Conservation (phyloP, 1,284 basidiomycete species). For the Abortiporus biennis region DNA sequence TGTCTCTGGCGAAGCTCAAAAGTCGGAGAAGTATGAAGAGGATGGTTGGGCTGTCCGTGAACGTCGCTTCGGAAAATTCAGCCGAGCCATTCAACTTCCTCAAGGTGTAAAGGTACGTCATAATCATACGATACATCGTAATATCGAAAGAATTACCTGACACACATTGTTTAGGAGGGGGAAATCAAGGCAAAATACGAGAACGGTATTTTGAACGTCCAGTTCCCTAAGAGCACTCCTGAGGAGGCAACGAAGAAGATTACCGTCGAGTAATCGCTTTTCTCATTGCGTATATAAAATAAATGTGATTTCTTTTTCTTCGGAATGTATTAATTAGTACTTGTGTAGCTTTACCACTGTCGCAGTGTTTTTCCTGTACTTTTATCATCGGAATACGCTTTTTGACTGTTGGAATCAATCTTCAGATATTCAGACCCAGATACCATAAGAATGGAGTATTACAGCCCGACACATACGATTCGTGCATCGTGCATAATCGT, state of each 20-base stretch:
- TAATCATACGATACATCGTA: neutral
- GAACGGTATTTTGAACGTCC: slow-evolving; percentile 36
- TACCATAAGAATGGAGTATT: too few relatives aligned
- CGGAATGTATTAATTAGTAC: too few relatives aligned
- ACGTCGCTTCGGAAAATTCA: slow-evolving; percentile 40
- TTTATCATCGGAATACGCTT: too few relatives aligned
- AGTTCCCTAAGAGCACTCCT: slow-evolving; percentile 35
- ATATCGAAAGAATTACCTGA: slow-evolving; percentile 3
- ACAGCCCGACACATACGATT: too few relatives aligned
- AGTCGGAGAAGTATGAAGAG: slow-evolving; percentile 29
- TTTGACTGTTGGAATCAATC: too few relatives aligned
- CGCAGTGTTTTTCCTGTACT: too few relatives aligned
- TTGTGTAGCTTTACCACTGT: too few relatives aligned
- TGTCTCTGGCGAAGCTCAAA: slow-evolving; percentile 37
- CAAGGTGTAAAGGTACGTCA: slow-evolving; percentile 39
- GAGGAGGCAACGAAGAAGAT: slow-evolving; percentile 31
- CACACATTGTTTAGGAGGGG: slow-evolving; percentile 22
- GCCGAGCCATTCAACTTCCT: slow-evolving; percentile 39
- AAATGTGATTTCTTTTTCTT: too few relatives aligned
- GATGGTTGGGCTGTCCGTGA: slow-evolving; percentile 44
- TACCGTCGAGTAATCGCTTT: slow-evolving; percentile 25
- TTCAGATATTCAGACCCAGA: too few relatives aligned
- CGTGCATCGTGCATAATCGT: too few relatives aligned
- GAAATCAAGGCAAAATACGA: slow-evolving; percentile 39
- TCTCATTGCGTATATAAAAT: too few relatives aligned